Evolutionary conservation across 225 moss, liverwort and hornwort species (phyloP), one percentile per base, ranked within the genome.

Genomic region (Neckera pumila): DNA sequence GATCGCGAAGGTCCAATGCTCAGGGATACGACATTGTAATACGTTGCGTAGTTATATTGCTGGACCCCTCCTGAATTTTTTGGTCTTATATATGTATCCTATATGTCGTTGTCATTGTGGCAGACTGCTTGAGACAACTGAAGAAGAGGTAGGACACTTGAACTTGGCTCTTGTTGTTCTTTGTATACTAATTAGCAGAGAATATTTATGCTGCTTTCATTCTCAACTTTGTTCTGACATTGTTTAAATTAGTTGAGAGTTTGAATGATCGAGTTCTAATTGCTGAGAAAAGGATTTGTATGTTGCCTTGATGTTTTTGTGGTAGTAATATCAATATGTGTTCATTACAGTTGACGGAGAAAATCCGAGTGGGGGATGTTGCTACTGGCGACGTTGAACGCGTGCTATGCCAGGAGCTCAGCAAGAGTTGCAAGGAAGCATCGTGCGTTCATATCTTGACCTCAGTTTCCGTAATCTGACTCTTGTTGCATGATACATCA

Each of bases 81-180:
- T 84, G 58, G 43, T 64, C 88, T 86, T 47, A 77, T 34, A 51
- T 85, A 38, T 38, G 61, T 80, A 54, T 76, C 72, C 57, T 67
- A 63, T 10, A 43, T 88, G 54, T 81, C 25, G 40, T 57, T 88
- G 43, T 90, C 86, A 79, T 70, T 91, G 72, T 88, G 64, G 38
- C 92, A 97, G 96, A 91, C 92, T 97, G 80, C 88, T 98, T 76
- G 97, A 98, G 92, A 94, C 93, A 49, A 94, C 95, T 20, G 95
- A 97, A 83, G 96, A 97, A 78, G 95, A 96, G 95, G 95, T 98
- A 88, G 17, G 75, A 56, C 34, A 63, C 56, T 14, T 70, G 76
- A 86, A 75, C 86, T 82, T 86, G 26, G 20, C 53, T 88, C 23
- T 67, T 66, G 28, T 65, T 47, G 30, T 47, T 89, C 33, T 34